Percentiles rank a stretch among this genome's conserved stretches.
phyloP scores from a whole-genome alignment of 2,329 filamentous ascomycete genomes.

The Colletotrichum sublineola region DNA sequence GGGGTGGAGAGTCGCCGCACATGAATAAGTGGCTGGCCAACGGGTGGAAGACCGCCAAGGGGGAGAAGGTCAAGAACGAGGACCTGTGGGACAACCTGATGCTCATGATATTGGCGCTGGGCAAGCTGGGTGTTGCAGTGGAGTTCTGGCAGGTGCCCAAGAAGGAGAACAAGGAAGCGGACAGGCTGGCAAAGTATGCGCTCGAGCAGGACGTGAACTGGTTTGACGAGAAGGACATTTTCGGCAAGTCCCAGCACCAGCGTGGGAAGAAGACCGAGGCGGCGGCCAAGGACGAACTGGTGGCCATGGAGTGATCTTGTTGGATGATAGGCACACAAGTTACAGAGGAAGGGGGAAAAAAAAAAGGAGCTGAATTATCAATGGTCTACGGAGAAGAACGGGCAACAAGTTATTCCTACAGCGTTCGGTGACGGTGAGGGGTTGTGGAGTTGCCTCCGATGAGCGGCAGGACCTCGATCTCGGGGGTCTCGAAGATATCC shows the following conservation, averaged over 20 bases:
- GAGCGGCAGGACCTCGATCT: conserved; percentile 49
- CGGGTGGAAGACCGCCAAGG: conserved; percentile 14
- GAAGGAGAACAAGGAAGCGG: conserved; percentile 41
- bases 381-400: neutral
- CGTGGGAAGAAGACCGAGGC: neutral
- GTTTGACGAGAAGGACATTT: conserved; percentile 18
- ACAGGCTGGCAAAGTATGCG: conserved; percentile 36
- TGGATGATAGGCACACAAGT: neutral
- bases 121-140: conserved; percentile 26
- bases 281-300: neutral
- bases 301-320: conserved; percentile 9
- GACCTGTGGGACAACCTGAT: conserved; percentile 16
- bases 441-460: conserved; percentile 14
- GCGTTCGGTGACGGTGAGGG: neutral
- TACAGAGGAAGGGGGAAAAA: neutral
- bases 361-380: neutral
- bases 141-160: conserved; percentile 43
- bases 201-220: conserved; percentile 13
- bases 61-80: conserved; percentile 22
- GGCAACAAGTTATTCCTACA: neutral
- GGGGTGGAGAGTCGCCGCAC: neutral
- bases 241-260: conserved; percentile 9
- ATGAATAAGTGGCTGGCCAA: conserved; percentile 21
- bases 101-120: conserved; percentile 17
- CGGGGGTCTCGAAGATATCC: conserved; percentile 54